Evolutionary conservation across 2,329 filamentous ascomycete species (phyloP), one percentile per base, ranked within the genome.

Genomic region (Blumeriella jaapii): DNA sequence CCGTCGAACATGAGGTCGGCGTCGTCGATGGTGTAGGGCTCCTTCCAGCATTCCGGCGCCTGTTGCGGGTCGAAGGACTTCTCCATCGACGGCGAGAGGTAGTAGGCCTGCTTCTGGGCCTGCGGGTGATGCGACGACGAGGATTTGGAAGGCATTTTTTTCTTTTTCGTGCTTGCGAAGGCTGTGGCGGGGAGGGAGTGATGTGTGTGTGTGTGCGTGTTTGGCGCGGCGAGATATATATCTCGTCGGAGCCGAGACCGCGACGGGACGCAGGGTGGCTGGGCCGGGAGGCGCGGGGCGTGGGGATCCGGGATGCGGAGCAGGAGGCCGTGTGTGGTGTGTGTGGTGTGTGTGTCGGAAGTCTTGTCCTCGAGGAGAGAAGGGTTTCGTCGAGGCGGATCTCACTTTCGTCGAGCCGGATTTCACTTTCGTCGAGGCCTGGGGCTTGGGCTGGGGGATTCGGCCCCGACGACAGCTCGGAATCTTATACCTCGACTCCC

Each of bases 1-100:
- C 51, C 51, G 23, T 54, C 50, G 17, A 54, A 54, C 11, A 41
- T 53, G 4, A 54, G 25, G 32, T 54, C 51, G 2, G 37, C 35
- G 30, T 54, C 51, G 16, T 52, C 49, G 30, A 54, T 53, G 11
- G 13, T 44, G 29, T 50, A 51, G 1, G 50, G 46, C 0, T 46
- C 20, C 36, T 44, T 45, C 49, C 49, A 53, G 18, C 38, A 39
- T 20, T 48, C 40, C 13, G 26, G 31, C 3, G 41, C 34, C 4
- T 24, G 22, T 9, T 45, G 25, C 16, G 45, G 34, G 26, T 49
- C 47, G 7, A 48, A 36, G 19, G 34, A 36, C 29, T 39, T 31
- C 4, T 4, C 7, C 9, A 9, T 9, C 22, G 22, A 4, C 9
- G 22, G 10, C 4, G 9, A 9, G 22, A 4, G 22, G 22, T 24